Conservation (phyloP, 441 rosid species). For the Eutrema salsugineum region DNA sequence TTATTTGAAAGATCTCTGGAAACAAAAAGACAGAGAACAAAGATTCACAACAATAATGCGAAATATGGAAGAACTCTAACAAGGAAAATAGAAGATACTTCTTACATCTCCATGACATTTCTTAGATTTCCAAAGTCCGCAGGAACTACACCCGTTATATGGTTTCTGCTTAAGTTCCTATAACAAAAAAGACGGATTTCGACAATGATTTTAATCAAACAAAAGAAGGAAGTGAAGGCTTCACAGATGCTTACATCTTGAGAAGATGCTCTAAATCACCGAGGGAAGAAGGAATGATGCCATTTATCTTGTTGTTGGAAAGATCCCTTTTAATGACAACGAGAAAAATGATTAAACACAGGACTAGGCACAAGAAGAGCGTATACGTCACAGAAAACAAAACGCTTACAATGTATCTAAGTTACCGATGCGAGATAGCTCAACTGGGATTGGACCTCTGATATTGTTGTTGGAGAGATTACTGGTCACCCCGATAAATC, state of each 20-base stretch:
- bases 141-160: slow-evolving; percentile 67
- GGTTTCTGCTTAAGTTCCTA: slow-evolving; percentile 89
- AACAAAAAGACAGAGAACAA: slow-evolving; percentile 10
- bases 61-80: background rate
- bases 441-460: slow-evolving; percentile 72
- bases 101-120: slow-evolving; percentile 92
- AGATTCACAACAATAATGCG: slow-evolving; percentile 13
- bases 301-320: slow-evolving; percentile 74
- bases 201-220: background rate
- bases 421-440: slow-evolving; percentile 90
- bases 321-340: slow-evolving; percentile 55
- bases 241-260: slow-evolving; percentile 59
- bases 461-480: slow-evolving; percentile 81
- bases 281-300: slow-evolving; percentile 81
- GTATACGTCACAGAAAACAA: background rate
- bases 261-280: slow-evolving; percentile 96
- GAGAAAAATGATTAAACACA: background rate
- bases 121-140: slow-evolving; percentile 86
- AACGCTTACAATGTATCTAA: slow-evolving; percentile 79
- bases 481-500: slow-evolving; percentile 30
- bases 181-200: background rate
- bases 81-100: slow-evolving; percentile 9
- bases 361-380: background rate
- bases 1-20: slow-evolving; percentile 90
- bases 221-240: background rate